Conservation (phyloP, 371 early-diverging fungal species). For the Mucor mucedo region DNA sequence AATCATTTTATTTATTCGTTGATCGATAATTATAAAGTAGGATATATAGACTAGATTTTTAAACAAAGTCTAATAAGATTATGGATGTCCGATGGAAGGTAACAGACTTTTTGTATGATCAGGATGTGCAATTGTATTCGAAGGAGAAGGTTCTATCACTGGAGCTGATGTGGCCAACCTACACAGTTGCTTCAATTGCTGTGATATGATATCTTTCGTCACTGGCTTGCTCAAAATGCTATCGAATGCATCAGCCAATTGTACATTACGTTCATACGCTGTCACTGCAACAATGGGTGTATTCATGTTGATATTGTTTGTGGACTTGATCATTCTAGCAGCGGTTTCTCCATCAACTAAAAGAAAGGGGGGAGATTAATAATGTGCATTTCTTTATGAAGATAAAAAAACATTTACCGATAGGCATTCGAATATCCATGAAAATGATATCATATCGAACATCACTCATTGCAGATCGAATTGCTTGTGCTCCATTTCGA, state of each 20-base stretch:
- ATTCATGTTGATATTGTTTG: slow-evolving; percentile 74
- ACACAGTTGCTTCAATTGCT: slow-evolving; percentile 57
- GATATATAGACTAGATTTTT: too few relatives aligned
- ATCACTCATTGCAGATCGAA: slow-evolving; percentile 87
- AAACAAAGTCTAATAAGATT: too few relatives aligned
- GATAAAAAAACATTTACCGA: slow-evolving; percentile 61
- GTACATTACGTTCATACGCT: slow-evolving; percentile 69
- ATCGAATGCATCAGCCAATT: slow-evolving; percentile 70
- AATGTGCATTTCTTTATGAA: not conserved
- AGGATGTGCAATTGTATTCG: not conserved
- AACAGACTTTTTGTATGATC: too few relatives aligned
- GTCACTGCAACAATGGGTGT: slow-evolving; percentile 81
- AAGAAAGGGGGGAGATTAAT: not conserved
- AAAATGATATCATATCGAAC: slow-evolving; percentile 91
- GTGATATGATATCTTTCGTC: slow-evolving; percentile 62
- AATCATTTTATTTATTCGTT: too few relatives aligned
- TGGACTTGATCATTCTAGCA: slow-evolving; percentile 93
- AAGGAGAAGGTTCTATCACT: not conserved
- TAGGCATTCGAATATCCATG: slow-evolving; percentile 92
- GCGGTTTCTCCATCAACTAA: slow-evolving; percentile 90
- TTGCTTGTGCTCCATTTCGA: slow-evolving; percentile 90
- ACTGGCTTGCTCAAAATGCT: slow-evolving; percentile 78
- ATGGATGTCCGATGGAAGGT: too few relatives aligned
- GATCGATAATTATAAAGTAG: too few relatives aligned
- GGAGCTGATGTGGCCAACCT: not conserved